Percentiles rank a stretch among this genome's conserved stretches.
phyloP scores from a whole-genome alignment of 306 rosid genomes.

The Alnus glutinosa region DNA sequence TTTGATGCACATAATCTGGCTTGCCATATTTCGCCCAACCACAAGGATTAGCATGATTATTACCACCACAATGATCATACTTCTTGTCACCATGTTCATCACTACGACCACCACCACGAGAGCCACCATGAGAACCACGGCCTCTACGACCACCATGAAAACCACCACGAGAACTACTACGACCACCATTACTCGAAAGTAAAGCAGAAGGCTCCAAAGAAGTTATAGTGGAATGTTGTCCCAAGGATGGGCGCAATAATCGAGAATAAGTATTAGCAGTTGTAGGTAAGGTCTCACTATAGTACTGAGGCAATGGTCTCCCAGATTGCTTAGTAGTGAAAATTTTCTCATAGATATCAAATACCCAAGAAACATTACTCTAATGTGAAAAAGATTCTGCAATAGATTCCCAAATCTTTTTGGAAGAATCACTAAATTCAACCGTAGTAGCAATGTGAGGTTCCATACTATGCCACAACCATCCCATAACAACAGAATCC shows the following conservation, averaged over 20 bases:
- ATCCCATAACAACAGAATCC: background rate
- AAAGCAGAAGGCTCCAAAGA: background rate
- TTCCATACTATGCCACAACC: background rate
- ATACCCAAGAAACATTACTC: too few relatives aligned
- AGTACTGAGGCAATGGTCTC: background rate
- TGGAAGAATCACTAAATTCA: background rate
- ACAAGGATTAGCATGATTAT: background rate
- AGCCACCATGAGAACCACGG: background rate
- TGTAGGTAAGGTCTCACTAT: background rate
- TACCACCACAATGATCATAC: background rate
- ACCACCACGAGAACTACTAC: background rate
- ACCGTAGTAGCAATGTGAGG: background rate
- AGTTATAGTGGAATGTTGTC: background rate
- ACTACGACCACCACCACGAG: background rate
- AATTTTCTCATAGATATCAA: too few relatives aligned
- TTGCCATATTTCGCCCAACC: background rate
- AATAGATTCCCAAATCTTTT: background rate
- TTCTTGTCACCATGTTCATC: background rate
- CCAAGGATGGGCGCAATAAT: background rate
- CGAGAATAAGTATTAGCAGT: background rate
- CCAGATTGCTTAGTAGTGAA: too few relatives aligned
- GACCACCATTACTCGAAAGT: background rate
- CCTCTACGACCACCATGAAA: background rate
- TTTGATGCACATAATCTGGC: background rate
- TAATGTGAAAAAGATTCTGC: too few relatives aligned